Conservation (phyloP, 176 grass and related monocot genomes). For the Hordeum vulgare region DNA sequence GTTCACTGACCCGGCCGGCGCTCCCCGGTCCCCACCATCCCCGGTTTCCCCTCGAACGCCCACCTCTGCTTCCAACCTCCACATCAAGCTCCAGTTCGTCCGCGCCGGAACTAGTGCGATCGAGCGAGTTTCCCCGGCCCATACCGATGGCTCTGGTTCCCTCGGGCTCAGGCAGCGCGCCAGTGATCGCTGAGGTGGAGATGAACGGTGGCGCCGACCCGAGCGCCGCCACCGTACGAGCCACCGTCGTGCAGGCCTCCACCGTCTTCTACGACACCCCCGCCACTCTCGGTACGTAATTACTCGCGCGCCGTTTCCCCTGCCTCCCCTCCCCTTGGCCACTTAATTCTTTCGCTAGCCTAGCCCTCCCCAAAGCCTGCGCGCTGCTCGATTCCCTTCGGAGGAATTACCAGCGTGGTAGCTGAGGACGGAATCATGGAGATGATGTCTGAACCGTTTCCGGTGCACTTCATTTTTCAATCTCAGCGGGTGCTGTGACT, state of each 20-base stretch:
- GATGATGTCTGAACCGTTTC: not conserved
- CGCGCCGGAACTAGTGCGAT: conserved; percentile 18
- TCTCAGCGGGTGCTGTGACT: not conserved
- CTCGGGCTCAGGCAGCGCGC: conserved; percentile 26
- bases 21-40: too few relatives aligned
- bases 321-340: too few relatives aligned
- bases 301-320: not conserved
- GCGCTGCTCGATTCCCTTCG: not conserved
- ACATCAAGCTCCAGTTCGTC: conserved; percentile 45
- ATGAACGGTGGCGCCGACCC: conserved; percentile 66
- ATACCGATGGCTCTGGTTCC: conserved; percentile 44
- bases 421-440: not conserved
- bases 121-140: not conserved
- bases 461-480: not conserved
- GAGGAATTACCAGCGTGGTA: too few relatives aligned
- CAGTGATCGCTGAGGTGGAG: conserved; percentile 75
- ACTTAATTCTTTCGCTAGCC: not conserved
- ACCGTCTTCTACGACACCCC: conserved; percentile 92
- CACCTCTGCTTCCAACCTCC: conserved; percentile 17
- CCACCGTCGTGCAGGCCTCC: conserved; percentile 89
- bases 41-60: too few relatives aligned
- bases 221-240: conserved; percentile 47
- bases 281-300: conserved; percentile 50
- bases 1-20: too few relatives aligned
- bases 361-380: not conserved